These are phyloP conservation scores for Sequoiadendron giganteum DNA, from an alignment of 75 land plant species.

Conservation along the genomic window DNA sequence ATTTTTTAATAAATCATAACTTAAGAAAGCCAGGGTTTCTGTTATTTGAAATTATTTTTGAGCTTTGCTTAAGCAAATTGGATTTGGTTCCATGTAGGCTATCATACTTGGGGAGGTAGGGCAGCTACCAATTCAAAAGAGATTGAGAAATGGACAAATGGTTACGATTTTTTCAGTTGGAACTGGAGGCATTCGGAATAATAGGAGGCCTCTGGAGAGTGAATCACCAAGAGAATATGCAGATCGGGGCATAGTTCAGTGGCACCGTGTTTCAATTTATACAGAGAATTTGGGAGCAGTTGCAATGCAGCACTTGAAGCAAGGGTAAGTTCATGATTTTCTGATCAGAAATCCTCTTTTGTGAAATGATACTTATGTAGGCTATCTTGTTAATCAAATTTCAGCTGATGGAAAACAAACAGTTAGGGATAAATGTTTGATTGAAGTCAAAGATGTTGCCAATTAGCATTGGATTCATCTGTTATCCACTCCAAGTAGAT, in stretches of 20 bases:
- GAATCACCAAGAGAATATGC: constrained; percentile 82
- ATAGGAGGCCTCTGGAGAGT: constrained; percentile 69
- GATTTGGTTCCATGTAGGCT: constrained; percentile 39
- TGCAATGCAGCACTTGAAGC: constrained; percentile 52
- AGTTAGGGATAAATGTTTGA: background rate
- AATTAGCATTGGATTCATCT: background rate
- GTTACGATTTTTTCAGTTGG: constrained; percentile 78
- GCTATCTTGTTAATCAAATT: background rate
- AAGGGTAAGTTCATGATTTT: constrained; percentile 50
- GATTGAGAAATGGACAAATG: constrained; percentile 52
- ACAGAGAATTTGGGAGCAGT: constrained; percentile 43
- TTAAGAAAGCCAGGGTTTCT: background rate
- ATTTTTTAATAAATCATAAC: background rate
- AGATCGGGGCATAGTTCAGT: constrained; percentile 77
- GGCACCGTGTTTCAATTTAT: constrained; percentile 90
- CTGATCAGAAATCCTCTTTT: background rate
- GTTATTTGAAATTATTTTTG: background rate
- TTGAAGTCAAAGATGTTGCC: background rate
- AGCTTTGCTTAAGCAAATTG: background rate
- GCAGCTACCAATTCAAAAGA: constrained; percentile 73
- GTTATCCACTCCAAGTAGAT: background rate
- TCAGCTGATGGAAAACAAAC: background rate
- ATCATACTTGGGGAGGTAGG: constrained; percentile 89
- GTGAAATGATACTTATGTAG: background rate
- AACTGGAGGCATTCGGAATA: constrained; percentile 88